Evolutionary conservation across 2,329 filamentous ascomycete species (phyloP).

Genomic region (Trichothecium sympodiale): DNA sequence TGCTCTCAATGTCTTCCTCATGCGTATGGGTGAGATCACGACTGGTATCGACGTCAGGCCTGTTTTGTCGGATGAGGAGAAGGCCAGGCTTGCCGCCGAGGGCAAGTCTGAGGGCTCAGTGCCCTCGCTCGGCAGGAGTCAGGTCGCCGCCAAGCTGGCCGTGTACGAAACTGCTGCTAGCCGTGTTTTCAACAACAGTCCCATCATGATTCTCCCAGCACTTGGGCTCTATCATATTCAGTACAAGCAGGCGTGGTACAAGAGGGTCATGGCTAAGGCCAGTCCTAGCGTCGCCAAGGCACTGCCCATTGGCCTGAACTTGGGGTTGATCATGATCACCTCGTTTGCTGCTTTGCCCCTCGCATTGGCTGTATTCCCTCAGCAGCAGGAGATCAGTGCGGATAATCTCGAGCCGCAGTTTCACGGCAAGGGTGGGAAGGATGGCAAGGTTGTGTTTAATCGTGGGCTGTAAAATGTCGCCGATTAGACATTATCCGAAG

Average conservation of each 20-base stretch:
- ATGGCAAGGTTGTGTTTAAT: conserved; percentile 90
- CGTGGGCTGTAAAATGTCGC: conserved; percentile 58
- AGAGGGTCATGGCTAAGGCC: conserved; percentile 40
- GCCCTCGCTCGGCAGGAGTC: conserved; percentile 71
- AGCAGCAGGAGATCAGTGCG: conserved; percentile 72
- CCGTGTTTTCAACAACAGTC: conserved; percentile 84
- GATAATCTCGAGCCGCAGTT: conserved; percentile 77
- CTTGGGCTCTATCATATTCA: conserved; percentile 78
- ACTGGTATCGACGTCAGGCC: conserved; percentile 89
- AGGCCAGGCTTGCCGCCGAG: conserved; percentile 41
- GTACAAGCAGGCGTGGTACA: conserved; percentile 28
- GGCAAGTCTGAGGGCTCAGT: conserved; percentile 54
- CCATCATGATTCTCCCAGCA: conserved; percentile 94
- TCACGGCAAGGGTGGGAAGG: conserved; percentile 64
- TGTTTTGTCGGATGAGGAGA: conserved; percentile 60
- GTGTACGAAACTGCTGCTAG: conserved; percentile 89
- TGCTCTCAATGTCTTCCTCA: conserved; percentile 89
- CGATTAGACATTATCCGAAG: no score
- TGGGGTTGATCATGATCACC: conserved; percentile 77
- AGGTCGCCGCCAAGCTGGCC: conserved; percentile 76
- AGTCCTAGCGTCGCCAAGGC: conserved; percentile 52
- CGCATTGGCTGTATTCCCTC: conserved; percentile 84
- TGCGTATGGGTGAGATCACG: conserved; percentile 93
- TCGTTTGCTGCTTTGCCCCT: conserved; percentile 82
- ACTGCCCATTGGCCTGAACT: conserved; percentile 65